Evolutionary conservation across 2,329 filamentous ascomycete genomes (phyloP).

Genomic region (Phialophora verrucosa): DNA sequence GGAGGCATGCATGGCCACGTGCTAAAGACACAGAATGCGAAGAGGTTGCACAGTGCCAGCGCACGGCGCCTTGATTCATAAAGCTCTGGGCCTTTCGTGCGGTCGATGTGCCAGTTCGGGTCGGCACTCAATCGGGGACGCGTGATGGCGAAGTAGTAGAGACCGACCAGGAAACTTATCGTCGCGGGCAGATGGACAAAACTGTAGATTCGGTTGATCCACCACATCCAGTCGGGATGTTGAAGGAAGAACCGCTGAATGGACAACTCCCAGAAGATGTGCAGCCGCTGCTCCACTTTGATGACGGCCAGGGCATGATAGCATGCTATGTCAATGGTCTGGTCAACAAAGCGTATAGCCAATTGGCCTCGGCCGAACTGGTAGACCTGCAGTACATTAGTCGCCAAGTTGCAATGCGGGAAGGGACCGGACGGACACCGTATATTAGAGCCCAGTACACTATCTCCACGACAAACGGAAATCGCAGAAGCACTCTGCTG

Average conservation of each 20-base stretch:
- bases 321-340: constrained; percentile 48
- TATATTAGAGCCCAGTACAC: constrained; percentile 73
- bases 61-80: constrained; percentile 60
- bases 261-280: constrained; percentile 46
- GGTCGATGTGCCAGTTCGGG: background rate
- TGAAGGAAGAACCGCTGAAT: constrained; percentile 51
- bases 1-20: constrained; percentile 58
- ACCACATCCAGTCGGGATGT: constrained; percentile 47
- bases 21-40: constrained; percentile 57
- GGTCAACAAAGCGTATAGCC: constrained; percentile 30
- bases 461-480: constrained; percentile 71
- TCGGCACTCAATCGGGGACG: constrained; percentile 44
- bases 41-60: constrained; percentile 55
- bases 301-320: constrained; percentile 52
- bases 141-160: constrained; percentile 51
- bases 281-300: constrained; percentile 46
- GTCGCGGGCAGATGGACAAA: constrained; percentile 56
- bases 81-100: constrained; percentile 51
- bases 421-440: constrained; percentile 32
- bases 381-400: constrained; percentile 16
- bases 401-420: background rate
- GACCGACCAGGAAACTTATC: constrained; percentile 56
- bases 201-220: constrained; percentile 52
- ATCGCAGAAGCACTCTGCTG: constrained; percentile 43
- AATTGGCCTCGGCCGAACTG: constrained; percentile 34